Evolutionary conservation across 345 rosid genomes (phyloP).

Genomic region (Salix brachista): DNA sequence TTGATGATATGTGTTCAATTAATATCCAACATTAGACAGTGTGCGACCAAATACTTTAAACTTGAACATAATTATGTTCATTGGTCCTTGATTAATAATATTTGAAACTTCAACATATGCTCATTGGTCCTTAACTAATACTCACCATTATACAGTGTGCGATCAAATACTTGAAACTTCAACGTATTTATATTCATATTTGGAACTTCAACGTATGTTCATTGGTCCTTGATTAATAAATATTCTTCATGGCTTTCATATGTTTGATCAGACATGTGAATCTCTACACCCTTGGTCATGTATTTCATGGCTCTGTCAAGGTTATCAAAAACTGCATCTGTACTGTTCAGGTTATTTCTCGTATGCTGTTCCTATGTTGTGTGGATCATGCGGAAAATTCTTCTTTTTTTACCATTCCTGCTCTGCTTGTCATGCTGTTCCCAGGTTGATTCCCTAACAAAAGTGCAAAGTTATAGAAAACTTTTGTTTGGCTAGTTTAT

Average conservation of each 20-base stretch:
- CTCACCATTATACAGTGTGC: neutral
- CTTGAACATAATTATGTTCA: neutral
- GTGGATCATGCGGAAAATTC: neutral
- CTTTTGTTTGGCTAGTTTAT: neutral
- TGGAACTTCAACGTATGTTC: neutral
- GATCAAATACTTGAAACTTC: neutral
- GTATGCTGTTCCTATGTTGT: neutral
- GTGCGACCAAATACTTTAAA: neutral
- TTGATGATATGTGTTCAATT: neutral
- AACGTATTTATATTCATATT: no score
- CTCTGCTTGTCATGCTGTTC: neutral
- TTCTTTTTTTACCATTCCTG: neutral
- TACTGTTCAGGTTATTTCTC: neutral
- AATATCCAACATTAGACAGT: neutral
- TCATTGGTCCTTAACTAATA: neutral
- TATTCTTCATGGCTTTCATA: no score
- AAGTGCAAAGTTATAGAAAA: neutral
- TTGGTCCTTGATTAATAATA: neutral
- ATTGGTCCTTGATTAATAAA: neutral
- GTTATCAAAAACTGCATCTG: neutral
- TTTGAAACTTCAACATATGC: neutral
- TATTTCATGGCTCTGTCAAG: neutral
- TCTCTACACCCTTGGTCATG: neutral
- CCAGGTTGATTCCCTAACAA: neutral
- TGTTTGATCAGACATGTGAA: neutral